These are phyloP conservation scores for Lasiodiplodia sp. DNA, from an alignment of 2,329 filamentous ascomycete species.

Conservation along the genomic window DNA sequence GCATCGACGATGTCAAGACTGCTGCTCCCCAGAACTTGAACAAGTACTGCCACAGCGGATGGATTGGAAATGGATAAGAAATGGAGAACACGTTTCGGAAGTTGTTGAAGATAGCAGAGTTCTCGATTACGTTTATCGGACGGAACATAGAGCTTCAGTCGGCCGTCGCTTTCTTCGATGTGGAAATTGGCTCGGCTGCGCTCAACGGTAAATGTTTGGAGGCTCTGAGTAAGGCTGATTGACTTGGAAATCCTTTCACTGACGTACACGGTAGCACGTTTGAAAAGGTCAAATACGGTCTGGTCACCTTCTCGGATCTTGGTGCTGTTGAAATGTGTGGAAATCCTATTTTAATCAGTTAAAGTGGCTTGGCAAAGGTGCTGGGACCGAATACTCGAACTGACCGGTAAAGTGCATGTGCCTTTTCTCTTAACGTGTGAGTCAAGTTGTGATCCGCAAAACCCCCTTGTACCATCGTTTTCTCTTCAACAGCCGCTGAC, in stretches of 20 bases:
- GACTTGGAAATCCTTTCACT: slow-evolving; percentile 10
- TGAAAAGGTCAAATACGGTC: neutral
- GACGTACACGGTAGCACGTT: neutral
- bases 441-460: neutral
- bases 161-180: neutral
- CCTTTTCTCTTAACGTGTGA: neutral
- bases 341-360: neutral
- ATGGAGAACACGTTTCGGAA: neutral
- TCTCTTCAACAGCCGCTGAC: neutral
- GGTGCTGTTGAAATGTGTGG: neutral
- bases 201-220: neutral
- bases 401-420: slow-evolving; percentile 11
- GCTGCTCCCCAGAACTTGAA: neutral
- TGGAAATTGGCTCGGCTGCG: neutral
- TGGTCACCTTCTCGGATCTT: neutral
- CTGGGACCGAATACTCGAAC: neutral
- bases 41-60: neutral
- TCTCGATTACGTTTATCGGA: neutral
- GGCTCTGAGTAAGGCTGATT: neutral
- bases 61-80: neutral
- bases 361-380: neutral
- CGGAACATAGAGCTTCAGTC: neutral
- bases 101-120: slow-evolving; percentile 4
- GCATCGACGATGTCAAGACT: neutral
- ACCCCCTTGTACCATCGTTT: neutral